Conservation (phyloP, 2,329 filamentous ascomycete genomes). For the Hypoxylon sp. region DNA sequence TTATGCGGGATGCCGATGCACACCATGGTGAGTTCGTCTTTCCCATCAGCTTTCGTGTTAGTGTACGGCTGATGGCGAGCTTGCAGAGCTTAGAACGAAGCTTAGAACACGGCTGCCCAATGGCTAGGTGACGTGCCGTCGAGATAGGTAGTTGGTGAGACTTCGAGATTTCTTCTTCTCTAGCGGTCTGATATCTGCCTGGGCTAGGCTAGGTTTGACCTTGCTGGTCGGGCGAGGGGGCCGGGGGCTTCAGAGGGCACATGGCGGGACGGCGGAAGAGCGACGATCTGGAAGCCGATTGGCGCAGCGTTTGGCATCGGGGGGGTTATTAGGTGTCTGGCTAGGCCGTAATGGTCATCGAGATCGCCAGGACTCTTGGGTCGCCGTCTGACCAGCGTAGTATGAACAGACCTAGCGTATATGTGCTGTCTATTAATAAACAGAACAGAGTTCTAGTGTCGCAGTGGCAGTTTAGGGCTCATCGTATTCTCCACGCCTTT, state of each 20-base stretch:
- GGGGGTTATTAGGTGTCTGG: constrained; percentile 26
- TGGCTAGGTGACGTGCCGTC: constrained; percentile 3
- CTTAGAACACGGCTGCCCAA: not conserved
- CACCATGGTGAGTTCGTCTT: not conserved
- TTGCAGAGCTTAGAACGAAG: not conserved
- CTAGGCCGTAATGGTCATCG: constrained; percentile 12
- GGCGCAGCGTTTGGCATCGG: constrained; percentile 25
- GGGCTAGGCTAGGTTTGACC: constrained; percentile 11
- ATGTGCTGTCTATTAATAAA: constrained; percentile 18
- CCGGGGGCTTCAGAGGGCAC: too few relatives aligned
- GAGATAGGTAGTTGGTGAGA: constrained; percentile 5
- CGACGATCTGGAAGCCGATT: constrained; percentile 29
- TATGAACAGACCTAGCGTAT: constrained; percentile 13
- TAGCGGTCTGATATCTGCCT: constrained; percentile 8
- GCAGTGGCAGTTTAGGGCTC: not conserved
- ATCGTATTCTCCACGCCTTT: too few relatives aligned
- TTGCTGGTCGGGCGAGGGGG: constrained; percentile 9
- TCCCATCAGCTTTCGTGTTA: not conserved
- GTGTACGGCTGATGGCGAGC: not conserved
- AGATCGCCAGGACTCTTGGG: constrained; percentile 11
- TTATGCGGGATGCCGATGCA: not conserved
- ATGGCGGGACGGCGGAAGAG: constrained; percentile 1
- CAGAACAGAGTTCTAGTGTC: not conserved
- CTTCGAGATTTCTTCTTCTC: constrained; percentile 4
- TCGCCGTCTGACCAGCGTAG: constrained; percentile 15